Evolutionary conservation across 1,284 basidiomycete genomes (phyloP), one percentile per base, ranked within the genome.

Genomic region (Trichosporon sp.): DNA sequence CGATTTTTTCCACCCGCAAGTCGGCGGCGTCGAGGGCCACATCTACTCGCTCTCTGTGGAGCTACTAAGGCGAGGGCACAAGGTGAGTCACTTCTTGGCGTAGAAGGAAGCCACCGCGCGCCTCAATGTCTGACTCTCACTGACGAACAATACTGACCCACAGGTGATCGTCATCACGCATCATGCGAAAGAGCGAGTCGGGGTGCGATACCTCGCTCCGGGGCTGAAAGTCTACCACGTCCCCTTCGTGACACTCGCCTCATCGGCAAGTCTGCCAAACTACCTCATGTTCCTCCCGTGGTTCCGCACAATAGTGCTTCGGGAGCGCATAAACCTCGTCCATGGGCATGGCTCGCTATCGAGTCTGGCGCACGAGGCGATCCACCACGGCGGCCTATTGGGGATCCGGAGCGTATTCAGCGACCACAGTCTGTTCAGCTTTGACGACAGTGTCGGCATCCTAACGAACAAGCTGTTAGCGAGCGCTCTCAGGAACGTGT

Each of bases 1-100:
- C 57, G 95, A 99, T 80, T 99, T 98, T 83, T 99, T 98, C 82
- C 89, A 92, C 75, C 95, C 95, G 0, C 86, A 88, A 67, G 89
- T 96, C 2, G 96, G 96, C 25, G 96, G 96, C 10, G 95, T 99
- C 25, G 96, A 99, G 80, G 95, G 88, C 67, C 94, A 98, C 79
- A 95, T 98, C 59, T 97, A 93, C 81, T 92, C 91, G 86, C 84
- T 97, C 37, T 87, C 89, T 67, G 87, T 89, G n/a, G 88, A 89
- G 63, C 86, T 99, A 58, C 86, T 94, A 61, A 84, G 84, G 44
- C 85, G 86, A 29, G 93, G 95, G 1, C 94, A 99, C 79, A 94
- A 91, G 81, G 92, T 90, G 73, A 60, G 80, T 67, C 16, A 9
- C 31, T 25, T 14, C 1, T 33, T 6, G 33, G 14, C n/a, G n/a